Evolutionary conservation across 148 eudicot species (phyloP), one percentile per base, ranked within the genome.

Genomic region (Cornus florida): DNA sequence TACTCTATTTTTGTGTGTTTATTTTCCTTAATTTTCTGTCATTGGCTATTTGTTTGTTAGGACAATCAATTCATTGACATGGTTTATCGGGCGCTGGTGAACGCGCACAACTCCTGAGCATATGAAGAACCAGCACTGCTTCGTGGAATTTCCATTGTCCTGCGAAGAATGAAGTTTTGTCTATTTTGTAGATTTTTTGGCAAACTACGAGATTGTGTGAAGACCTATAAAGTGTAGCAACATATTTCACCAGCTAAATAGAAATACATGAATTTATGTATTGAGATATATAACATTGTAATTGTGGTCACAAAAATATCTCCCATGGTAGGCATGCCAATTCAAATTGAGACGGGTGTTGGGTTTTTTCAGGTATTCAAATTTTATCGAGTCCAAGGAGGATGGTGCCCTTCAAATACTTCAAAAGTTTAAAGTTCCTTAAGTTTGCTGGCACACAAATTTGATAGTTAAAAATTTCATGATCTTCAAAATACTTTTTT

Each of bases 31-130:
- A 20, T 50, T 69, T 60, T 56, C 48, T 73, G 33, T 9, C 28
- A 57, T 57, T 57, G 20, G 4, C 64, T 62, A 62, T 62, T 73
- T 65, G 19, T 83, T 76, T 64, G 23, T 10, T 85, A 90, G 91
- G 93, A 90, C 67, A 78, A 90, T 79, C 91, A 89, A 65, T 88
- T 90, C 77, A 83, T 90, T 53, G 93, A 90, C 85, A 79, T 87
- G 84, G 86, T 90, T 70, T 79, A 87, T 78, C 88, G 75, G 76
- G 90, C 88, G 6, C 68, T 90, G 83, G 70, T 87, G 85, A 88
- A 86, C 62, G 83, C 91, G 38, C 90, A 89, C 62, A 81, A 83
- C 39, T 84, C 88, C 20, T 90, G 85, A 86, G 60, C 79, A 35
- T 43, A 38, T 33, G 57, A 17, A 74, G 72, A 67, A 57, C 69